phyloP scores from a whole-genome alignment of 805 yeast species.

The Candida cerambycidarum region DNA sequence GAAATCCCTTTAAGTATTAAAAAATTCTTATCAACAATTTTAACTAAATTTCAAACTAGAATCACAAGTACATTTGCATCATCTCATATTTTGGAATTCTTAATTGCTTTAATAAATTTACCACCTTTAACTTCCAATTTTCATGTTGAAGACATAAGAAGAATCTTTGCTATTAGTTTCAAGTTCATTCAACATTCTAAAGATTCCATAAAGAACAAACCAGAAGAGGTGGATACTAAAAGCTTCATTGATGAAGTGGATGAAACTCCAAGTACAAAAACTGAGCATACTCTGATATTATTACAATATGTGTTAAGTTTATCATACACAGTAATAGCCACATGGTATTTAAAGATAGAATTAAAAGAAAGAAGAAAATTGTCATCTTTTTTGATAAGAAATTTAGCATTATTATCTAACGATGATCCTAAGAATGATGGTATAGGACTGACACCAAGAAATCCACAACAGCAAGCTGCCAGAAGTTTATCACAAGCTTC shows the following conservation, averaged over 20 bases:
- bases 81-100: constrained; percentile 73
- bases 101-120: constrained; percentile 62
- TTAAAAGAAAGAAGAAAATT: constrained; percentile 57
- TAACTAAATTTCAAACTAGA: constrained; percentile 72
- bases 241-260: constrained; percentile 54
- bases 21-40: constrained; percentile 63
- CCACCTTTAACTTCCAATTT: constrained; percentile 70
- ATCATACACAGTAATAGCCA: constrained; percentile 66
- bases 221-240: constrained; percentile 20
- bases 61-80: constrained; percentile 68
- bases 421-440: too few relatives aligned
- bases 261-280: constrained; percentile 51
- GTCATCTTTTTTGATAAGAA: constrained; percentile 62
- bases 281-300: constrained; percentile 47
- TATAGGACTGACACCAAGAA: too few relatives aligned
- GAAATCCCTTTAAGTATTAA: constrained; percentile 75
- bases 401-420: constrained; percentile 32
- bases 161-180: constrained; percentile 83
- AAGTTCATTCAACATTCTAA: constrained; percentile 71
- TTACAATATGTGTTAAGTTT: constrained; percentile 61
- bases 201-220: constrained; percentile 40
- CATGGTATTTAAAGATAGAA: constrained; percentile 69
- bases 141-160: constrained; percentile 71
- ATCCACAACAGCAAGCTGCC: too few relatives aligned
- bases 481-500: too few relatives aligned